Base-by-base conservation (phyloP, 352 stramenopile species). In the Blastocystis sp. region DNA sequence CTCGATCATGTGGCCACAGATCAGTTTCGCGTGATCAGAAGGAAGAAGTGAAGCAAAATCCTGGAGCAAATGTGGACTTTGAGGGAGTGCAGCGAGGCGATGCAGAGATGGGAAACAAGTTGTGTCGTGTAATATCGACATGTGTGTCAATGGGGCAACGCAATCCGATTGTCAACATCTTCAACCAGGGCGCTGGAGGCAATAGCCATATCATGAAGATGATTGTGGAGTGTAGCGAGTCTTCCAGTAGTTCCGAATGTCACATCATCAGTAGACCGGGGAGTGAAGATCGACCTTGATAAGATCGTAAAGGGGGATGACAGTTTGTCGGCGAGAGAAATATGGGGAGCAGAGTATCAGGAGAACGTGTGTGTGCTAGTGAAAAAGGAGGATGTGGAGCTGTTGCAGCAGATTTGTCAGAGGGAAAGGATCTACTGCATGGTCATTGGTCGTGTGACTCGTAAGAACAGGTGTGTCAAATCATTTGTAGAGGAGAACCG, bases 151-250 rank as follows among this genome's bases (percentile, higher is more conserved):
- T 99, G 7, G 96, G 96, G 9, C 95, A 97, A 29, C 92, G 94
- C 68, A 99, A 99, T 92, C 97, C 97, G 9, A 99, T 99, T 87
- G 93, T 99, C 37, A 98, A 95, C 56, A 98, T 99, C 61, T 97
- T 99, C 92, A 97, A 99, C 93, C 97, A 99, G 91, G 97, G 97
- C 77, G 97, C 97, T 45, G 97, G 97, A 90, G 97, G 97, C 75
- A 99, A 99, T 92, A 97, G 97, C 59, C 99, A 99, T 92, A 97
- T 99, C 63, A 92, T 99, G 55, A 99, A 99, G 92, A 96, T 99
- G 92, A 98, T 99, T 92, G 96, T 98, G 13, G 96, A 98, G 90
- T 95, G 95, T 8, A 93, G 94, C 2, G 54, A 26, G 4, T 1
- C 34, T 15, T 29, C 15, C n/a, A 84, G 73, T 84, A 23, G 50